These are phyloP conservation scores for Colletotrichum endophyticum DNA, from an alignment of 2,329 filamentous ascomycete species.

Conservation along the genomic window DNA sequence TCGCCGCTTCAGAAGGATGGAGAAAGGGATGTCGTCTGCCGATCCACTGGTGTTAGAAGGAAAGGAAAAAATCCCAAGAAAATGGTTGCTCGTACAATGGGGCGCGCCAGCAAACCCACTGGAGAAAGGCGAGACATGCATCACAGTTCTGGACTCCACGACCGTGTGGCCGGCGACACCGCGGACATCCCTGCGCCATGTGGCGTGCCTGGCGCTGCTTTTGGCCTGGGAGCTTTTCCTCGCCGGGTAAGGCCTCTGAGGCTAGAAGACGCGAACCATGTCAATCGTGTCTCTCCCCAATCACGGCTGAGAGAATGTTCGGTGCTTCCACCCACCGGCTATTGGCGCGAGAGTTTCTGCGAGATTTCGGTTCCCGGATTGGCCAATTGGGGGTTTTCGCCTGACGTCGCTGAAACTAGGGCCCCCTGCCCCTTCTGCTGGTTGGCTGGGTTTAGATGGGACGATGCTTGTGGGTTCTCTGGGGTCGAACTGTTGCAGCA, in stretches of 20 bases:
- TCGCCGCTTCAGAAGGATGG: background rate
- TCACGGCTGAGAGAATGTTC: background rate
- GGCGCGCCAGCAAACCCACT: background rate
- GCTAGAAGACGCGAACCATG: background rate
- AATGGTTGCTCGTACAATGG: background rate
- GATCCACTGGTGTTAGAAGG: background rate
- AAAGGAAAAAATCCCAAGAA: background rate
- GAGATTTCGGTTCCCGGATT: background rate
- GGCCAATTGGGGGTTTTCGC: background rate
- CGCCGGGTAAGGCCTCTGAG: background rate
- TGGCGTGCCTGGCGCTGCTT: conserved; percentile 3
- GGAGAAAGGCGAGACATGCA: background rate
- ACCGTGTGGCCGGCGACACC: background rate
- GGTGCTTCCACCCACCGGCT: conserved; percentile 6
- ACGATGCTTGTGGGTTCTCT: conserved; percentile 1
- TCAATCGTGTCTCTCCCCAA: background rate
- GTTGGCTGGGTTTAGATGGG: background rate
- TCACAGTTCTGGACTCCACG: background rate
- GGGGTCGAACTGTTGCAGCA: background rate
- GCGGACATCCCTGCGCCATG: conserved; percentile 13
- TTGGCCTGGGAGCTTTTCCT: background rate
- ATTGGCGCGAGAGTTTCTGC: conserved; percentile 14
- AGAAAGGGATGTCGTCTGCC: background rate
- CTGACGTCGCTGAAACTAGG: conserved; percentile 8
- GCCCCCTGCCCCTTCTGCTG: background rate